A percentile compares a stretch with the other conserved stretches of the same genome.
phyloP scores from a whole-genome alignment of 192 early-diverging fungal genomes.

The Coemansia sp. region DNA sequence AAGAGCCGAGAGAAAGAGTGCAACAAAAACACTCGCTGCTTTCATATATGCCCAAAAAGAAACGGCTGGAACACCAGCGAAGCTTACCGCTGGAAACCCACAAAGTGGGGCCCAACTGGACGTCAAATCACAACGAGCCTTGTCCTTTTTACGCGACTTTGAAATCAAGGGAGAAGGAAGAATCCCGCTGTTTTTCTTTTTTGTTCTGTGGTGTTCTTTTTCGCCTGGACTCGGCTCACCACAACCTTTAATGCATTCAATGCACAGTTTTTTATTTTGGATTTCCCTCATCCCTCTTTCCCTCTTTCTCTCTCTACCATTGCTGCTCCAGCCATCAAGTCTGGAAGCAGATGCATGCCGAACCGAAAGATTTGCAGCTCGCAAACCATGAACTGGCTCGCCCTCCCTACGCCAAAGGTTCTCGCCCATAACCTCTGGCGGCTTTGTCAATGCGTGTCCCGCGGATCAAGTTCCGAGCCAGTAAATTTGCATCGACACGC shows the following conservation, averaged over 20 bases:
- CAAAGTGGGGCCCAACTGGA: background rate
- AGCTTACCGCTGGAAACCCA: background rate
- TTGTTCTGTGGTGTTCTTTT: slow-evolving; percentile 3
- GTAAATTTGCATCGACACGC: background rate
- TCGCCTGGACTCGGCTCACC: background rate
- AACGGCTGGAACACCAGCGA: background rate
- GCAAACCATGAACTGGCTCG: no score
- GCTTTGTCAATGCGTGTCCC: background rate
- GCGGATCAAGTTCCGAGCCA: background rate
- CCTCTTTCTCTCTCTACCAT: no score
- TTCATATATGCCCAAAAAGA: background rate
- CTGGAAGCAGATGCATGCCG: no score
- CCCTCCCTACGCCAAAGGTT: no score
- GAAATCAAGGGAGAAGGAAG: background rate
- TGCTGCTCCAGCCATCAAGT: no score
- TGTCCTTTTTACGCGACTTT: no score
- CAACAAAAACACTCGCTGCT: background rate
- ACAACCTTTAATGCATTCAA: background rate
- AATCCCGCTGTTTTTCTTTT: background rate
- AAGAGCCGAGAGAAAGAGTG: slow-evolving; percentile 1
- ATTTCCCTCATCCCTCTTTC: no score
- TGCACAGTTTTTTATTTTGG: no score
- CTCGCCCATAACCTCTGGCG: background rate
- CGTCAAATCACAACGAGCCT: background rate
- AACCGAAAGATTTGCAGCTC: no score